Conservation (phyloP, 129 eudicot species). For the Silybum marianum region DNA sequence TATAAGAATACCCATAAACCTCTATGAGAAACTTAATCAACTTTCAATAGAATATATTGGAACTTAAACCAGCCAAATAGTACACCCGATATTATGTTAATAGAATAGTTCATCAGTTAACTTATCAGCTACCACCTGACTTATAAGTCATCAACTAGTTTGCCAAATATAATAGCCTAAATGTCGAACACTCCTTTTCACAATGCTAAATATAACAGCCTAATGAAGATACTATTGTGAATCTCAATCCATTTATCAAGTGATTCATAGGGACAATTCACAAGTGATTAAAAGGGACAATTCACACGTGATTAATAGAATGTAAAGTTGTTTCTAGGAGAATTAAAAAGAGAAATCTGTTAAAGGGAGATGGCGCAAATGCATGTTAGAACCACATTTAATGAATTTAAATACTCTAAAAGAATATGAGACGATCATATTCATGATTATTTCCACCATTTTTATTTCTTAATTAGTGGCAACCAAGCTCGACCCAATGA, state of each 20-base stretch:
- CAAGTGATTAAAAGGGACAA: not conserved
- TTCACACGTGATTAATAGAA: not conserved
- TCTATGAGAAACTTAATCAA: too few species aligned
- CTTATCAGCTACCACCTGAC: too few species aligned
- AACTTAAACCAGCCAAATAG: too few species aligned
- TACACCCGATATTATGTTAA: too few species aligned
- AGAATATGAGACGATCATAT: not conserved
- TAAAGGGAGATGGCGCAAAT: not conserved
- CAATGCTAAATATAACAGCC: too few species aligned
- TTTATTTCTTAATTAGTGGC: not conserved
- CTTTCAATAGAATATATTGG: too few species aligned
- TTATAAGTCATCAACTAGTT: too few species aligned
- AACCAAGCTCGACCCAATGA: not conserved
- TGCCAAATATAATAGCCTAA: too few species aligned
- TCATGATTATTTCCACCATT: not conserved
- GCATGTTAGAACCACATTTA: not conserved
- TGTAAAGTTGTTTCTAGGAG: not conserved
- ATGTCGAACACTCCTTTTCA: not conserved
- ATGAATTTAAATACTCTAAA: not conserved
- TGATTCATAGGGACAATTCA: not conserved
- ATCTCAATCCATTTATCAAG: not conserved
- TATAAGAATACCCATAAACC: too few species aligned
- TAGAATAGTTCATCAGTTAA: not conserved
- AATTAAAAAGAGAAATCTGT: too few species aligned
- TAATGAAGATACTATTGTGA: not conserved